phyloP scores from a whole-genome alignment of 805 yeast genomes.

The Hanseniaspora jakobsenii region DNA sequence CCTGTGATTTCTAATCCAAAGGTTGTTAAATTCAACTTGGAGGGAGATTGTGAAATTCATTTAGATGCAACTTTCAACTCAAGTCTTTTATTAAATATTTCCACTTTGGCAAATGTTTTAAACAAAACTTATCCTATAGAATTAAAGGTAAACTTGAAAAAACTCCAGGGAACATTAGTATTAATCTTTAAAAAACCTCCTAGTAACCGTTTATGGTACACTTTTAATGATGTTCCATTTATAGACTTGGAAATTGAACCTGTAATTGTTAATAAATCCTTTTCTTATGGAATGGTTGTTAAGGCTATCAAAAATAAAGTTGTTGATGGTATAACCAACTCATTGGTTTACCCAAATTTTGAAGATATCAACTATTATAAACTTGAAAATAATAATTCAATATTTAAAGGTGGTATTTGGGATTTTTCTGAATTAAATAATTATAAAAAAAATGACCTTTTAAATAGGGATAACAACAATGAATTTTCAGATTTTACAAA shows the following conservation, averaged over 20 bases:
- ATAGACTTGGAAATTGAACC: constrained; percentile 75
- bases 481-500: no score
- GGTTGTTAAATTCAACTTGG: constrained; percentile 58
- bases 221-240: constrained; percentile 67
- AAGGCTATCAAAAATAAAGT: constrained; percentile 67
- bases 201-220: constrained; percentile 80
- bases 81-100: constrained; percentile 57
- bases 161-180: constrained; percentile 60
- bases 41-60: constrained; percentile 58
- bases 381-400: constrained; percentile 42
- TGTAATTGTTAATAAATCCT: constrained; percentile 70
- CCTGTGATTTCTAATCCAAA: constrained; percentile 70
- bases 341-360: constrained; percentile 76
- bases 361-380: constrained; percentile 70
- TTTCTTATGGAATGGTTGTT: constrained; percentile 68
- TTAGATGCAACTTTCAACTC: constrained; percentile 62
- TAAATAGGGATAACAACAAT: no score
- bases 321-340: constrained; percentile 64
- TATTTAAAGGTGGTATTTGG: constrained; percentile 93
- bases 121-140: constrained; percentile 62
- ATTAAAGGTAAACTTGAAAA: constrained; percentile 54
- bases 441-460: neutral
- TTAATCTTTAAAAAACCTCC: constrained; percentile 79
- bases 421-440: constrained; percentile 22
- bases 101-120: constrained; percentile 67